A percentile compares a stretch with the other conserved stretches of the same genome.
Conservation (phyloP, 1,284 basidiomycete species). For the Ceratobasidium sp. region DNA sequence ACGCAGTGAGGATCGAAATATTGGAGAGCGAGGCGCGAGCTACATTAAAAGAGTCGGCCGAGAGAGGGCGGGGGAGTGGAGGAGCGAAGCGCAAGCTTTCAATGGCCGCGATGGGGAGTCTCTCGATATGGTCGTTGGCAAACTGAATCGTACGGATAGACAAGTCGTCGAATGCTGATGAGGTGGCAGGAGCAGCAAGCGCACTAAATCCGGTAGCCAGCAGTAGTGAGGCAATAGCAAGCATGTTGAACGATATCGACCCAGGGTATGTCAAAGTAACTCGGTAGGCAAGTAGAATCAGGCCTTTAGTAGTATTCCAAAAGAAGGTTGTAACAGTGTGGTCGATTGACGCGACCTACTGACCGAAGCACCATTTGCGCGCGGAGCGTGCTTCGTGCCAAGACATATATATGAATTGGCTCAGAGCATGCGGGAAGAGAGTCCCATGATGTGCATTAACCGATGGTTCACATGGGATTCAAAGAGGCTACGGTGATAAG, state of each 20-base stretch:
- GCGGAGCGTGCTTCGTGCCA: conserved; percentile 29
- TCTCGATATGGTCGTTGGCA: conserved; percentile 19
- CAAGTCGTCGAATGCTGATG: conserved; percentile 29
- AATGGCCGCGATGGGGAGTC: conserved; percentile 27
- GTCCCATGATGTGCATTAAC: conserved; percentile 7
- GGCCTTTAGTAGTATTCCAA: conserved; percentile 3
- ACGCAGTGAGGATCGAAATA: conserved; percentile 19
- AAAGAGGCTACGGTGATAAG: conserved; percentile 11
- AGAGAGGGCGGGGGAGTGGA: conserved; percentile 29
- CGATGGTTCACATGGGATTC: conserved; percentile 11
- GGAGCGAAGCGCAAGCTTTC: conserved; percentile 8
- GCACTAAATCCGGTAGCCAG: conserved; percentile 6
- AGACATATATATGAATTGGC: conserved; percentile 2
- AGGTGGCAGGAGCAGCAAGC: conserved; percentile 9
- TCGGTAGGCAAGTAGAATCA: not conserved
- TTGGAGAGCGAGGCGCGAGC: conserved; percentile 23
- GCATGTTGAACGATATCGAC: not conserved
- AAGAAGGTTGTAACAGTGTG: conserved; percentile 26
- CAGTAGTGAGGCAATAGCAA: conserved; percentile 2
- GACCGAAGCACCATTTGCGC: conserved; percentile 31
- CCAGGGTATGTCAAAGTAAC: not conserved
- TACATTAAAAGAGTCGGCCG: conserved; percentile 22
- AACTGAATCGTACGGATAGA: conserved; percentile 32
- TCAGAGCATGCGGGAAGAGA: conserved; percentile 15
- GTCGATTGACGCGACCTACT: conserved; percentile 23